Evolutionary conservation across 345 rosid genomes (phyloP).

Genomic region (Gossypium anomalum): DNA sequence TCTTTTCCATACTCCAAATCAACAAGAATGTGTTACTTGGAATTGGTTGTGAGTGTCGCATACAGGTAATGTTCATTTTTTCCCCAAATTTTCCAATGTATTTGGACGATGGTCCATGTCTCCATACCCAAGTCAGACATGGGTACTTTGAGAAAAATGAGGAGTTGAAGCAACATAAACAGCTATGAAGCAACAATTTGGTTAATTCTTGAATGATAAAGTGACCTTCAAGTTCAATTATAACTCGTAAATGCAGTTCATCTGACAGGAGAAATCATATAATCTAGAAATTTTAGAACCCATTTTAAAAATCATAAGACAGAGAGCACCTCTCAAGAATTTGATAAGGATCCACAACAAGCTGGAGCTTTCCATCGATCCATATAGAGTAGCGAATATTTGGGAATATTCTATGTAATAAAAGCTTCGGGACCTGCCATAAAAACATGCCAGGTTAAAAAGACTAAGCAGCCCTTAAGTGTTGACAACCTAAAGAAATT

Average conservation of each 20-base stretch:
- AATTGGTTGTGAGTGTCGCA: too few relatives aligned
- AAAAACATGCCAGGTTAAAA: conserved; percentile 16
- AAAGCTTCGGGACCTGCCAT: conserved; percentile 83
- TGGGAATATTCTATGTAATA: conserved; percentile 75
- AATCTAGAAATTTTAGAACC: conserved; percentile 1
- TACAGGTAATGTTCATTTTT: not conserved
- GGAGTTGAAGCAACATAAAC: not conserved
- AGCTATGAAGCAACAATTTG: not conserved
- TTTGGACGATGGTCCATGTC: not conserved
- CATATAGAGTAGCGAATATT: conserved; percentile 73
- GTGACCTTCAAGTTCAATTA: not conserved
- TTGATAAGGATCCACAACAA: conserved; percentile 85
- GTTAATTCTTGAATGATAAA: not conserved
- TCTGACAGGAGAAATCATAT: not conserved
- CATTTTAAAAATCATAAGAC: conserved; percentile 9
- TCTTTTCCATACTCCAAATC: too few relatives aligned
- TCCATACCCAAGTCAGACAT: not conserved
- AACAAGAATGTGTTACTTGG: too few relatives aligned
- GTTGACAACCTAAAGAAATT: not conserved
- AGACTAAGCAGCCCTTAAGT: conserved; percentile 6
- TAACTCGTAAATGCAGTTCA: not conserved
- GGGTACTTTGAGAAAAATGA: not conserved
- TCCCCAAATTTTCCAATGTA: not conserved
- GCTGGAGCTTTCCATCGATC: conserved; percentile 93
- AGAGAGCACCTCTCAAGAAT: conserved; percentile 68